A percentile compares a stretch with the other conserved stretches of the same genome.
Conservation (phyloP, 75 land plant species). For the Larix kaempferi region DNA sequence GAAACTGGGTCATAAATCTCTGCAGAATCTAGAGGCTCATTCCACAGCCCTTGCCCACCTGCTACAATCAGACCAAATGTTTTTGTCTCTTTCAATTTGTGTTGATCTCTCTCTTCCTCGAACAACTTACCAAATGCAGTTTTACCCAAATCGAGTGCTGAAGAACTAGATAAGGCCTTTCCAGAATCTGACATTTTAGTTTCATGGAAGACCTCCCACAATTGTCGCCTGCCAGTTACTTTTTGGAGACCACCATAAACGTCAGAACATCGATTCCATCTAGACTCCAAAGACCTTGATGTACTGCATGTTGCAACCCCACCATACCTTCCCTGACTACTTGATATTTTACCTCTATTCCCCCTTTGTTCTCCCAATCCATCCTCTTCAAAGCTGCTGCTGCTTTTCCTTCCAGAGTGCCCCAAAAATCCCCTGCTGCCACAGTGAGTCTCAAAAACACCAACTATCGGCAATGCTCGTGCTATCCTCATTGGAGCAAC, state of each 20-base stretch:
- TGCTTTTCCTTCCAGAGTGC: background rate
- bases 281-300: constrained; percentile 22
- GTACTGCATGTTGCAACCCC: constrained; percentile 10
- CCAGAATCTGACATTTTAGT: constrained; percentile 5
- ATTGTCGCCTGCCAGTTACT: constrained; percentile 50
- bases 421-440: constrained; percentile 15
- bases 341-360: background rate
- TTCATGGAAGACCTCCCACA: constrained; percentile 24
- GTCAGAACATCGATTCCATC: constrained; percentile 49
- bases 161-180: constrained; percentile 6
- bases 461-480: constrained; percentile 59
- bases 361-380: background rate
- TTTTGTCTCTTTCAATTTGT: constrained; percentile 17
- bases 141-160: background rate
- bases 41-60: constrained; percentile 75
- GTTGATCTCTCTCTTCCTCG: constrained; percentile 16
- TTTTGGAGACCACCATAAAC: constrained; percentile 71
- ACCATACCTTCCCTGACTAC: constrained; percentile 26
- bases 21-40: constrained; percentile 65
- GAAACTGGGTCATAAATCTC: constrained; percentile 70
- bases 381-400: background rate
- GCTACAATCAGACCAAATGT: constrained; percentile 63
- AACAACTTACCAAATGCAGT: constrained; percentile 12
- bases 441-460: constrained; percentile 46
- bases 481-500: constrained; percentile 58